Conservation (phyloP, 768 basidiomycete species). For the Auriscalpium orientale region DNA sequence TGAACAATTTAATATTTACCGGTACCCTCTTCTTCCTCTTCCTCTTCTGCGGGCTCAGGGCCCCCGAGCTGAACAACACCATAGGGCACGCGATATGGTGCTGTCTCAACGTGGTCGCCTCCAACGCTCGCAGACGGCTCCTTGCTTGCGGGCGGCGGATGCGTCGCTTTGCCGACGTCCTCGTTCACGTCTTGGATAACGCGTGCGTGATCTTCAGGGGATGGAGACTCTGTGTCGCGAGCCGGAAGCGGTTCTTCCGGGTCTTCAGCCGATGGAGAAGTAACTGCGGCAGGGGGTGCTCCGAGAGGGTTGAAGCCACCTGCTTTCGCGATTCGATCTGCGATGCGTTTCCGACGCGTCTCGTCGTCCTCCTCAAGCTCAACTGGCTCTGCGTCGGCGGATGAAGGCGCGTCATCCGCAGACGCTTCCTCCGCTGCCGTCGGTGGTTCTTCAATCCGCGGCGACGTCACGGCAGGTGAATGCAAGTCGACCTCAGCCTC, state of each 20-base stretch:
- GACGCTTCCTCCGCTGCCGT: background rate
- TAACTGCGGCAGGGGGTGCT: conserved; percentile 20
- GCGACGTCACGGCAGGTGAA: background rate
- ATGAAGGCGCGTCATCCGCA: background rate
- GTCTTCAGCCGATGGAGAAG: background rate
- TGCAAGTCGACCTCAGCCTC: background rate
- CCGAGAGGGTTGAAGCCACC: conserved; percentile 54
- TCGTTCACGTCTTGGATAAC: background rate
- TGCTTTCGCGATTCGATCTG: conserved; percentile 53
- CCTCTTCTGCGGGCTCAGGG: conserved; percentile 12
- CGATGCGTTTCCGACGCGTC: conserved; percentile 47
- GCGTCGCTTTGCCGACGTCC: background rate
- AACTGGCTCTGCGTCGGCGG: conserved; percentile 2
- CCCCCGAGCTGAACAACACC: conserved; percentile 9
- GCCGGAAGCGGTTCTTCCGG: too few relatives aligned
- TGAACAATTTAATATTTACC: conserved; percentile 36
- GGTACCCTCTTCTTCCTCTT: conserved; percentile 22
- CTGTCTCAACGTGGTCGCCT: conserved; percentile 14
- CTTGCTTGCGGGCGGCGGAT: background rate
- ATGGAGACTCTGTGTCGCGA: background rate
- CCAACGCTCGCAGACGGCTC: background rate
- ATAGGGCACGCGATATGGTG: background rate
- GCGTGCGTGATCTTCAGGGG: background rate
- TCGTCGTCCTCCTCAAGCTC: conserved; percentile 45
- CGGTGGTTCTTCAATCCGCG: background rate